Evolutionary conservation across 495 filamentous ascomycete genomes (phyloP), one percentile per base, ranked within the genome.

Genomic region (Penicillium bovifimosum): DNA sequence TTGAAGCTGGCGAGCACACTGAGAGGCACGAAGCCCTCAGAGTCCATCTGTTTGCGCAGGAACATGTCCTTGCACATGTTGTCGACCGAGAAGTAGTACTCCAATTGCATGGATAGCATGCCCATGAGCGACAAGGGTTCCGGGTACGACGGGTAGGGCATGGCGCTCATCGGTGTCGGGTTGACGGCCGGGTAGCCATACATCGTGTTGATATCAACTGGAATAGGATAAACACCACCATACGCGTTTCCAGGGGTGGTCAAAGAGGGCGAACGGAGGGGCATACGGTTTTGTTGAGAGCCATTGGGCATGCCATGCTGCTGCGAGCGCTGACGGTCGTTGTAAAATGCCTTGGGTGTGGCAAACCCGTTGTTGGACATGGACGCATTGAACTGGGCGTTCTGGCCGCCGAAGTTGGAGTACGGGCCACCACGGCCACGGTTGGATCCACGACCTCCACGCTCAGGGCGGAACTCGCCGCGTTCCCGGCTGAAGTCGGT

Each of bases 31-130:
- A 87, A 98, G 8, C 93, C 93, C 66, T 96, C 86, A 2, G 83
- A 86, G 63, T 98, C 92, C 95, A 98, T 96, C 47, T 90, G 85
- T 54, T 82, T 83, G 28, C 93, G 84, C 27, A 98, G 79, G 69
- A 83, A 97, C 58, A 86, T 78, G 61, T 98, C 93, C 70, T 95
- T 97, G 80, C 88, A 92, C 49, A 96, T 80, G 66, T 97, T 97
- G 57, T 97, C 90, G 8, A 96, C 79, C 0, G 91, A 97, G 71
- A 98, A 93, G 67, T 97, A 98, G 71, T 97, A 97, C 59, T 66
- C 63, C 70, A 96, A 71, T 68, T 96, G 91, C 62, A 81, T 76
- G 43, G 77, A 76, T 10, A 86, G 78, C 74, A 82, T 78, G 42
- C 56, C 58, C 47, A 85, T 72, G 13, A 86, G 58, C 13, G 76